Evolutionary conservation across 257 asterid species (phyloP), one percentile per base, ranked within the genome.

Genomic region (Cruciata laevipes): DNA sequence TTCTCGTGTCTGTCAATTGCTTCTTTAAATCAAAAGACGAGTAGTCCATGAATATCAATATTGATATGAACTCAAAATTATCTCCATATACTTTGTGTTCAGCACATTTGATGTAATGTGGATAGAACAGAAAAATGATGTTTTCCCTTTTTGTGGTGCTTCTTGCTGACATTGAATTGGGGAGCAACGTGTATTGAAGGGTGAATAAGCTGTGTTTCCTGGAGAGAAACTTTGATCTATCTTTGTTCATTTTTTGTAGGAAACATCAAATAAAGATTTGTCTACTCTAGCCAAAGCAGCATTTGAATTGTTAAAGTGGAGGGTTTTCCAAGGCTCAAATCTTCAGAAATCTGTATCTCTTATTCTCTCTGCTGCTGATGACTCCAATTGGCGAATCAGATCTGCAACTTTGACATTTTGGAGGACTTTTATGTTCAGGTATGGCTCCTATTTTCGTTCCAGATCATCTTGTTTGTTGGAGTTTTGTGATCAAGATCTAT

Each of bases 391-490:
- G 99, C 87, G 97, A 77, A 93, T 92, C 61, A 87, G 99, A 73
- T 93, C 99, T 67, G 89, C 91, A 61, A 88, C 95, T 65, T 79
- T 93, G 79, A 93, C 99, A 69, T 90, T 86, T 81, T 74, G 88
- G 80, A 81, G 97, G 77, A 90, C 90, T 79, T 93, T 90, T 81
- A 93, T 93, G 97, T 90, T 85, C 85, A 85, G 99, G 99, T 93
- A 87, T 71, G 56, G 44, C 76, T 56, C 31, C 62, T 77, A 69
- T 42, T 84, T 51, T 69, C 11, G 12, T n/a, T n/a, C n/a, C n/a
- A n/a, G n/a, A n/a, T n/a, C n/a, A n/a, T n/a, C n/a, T n/a, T n/a
- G n/a, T n/a, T n/a, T n/a, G n/a, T n/a, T 42, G 38, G 57, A 40
- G 16, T 42, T 20, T 23, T 12, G 33, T 11, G 33, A 30, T 40